phyloP scores from a whole-genome alignment of 441 rosid genomes.

The Aleurites moluccanus region DNA sequence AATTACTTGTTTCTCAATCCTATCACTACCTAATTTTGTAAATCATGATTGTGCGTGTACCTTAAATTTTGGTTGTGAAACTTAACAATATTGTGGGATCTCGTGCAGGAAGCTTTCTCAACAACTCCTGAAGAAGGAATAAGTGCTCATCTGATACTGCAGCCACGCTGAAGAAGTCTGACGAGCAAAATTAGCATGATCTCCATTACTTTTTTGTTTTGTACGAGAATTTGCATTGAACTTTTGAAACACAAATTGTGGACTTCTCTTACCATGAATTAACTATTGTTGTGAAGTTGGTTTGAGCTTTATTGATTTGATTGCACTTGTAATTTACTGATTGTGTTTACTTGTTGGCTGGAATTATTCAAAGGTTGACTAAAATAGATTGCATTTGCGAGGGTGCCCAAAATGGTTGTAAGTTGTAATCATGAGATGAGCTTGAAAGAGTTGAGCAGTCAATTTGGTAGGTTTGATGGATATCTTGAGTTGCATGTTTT shows the following conservation, averaged over 20 bases:
- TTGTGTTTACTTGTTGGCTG: too few relatives aligned
- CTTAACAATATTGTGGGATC: background rate
- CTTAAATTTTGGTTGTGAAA: too few relatives aligned
- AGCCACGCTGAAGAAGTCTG: slow-evolving; percentile 15
- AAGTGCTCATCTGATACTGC: slow-evolving; percentile 24
- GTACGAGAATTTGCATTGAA: slow-evolving; percentile 18
- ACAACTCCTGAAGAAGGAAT: slow-evolving; percentile 27
- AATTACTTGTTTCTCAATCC: background rate
- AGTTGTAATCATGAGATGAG: background rate
- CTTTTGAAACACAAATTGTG: slow-evolving; percentile 9
- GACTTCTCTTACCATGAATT: slow-evolving; percentile 4
- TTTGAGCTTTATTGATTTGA: slow-evolving; percentile 1
- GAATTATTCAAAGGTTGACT: background rate
- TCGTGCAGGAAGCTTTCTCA: slow-evolving; percentile 30
- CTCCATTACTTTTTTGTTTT: slow-evolving; percentile 13
- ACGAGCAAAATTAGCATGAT: slow-evolving; percentile 20
- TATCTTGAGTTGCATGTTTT: background rate
- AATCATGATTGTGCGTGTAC: background rate
- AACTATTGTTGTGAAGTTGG: slow-evolving; percentile 18
- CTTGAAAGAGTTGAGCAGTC: background rate
- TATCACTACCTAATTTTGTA: background rate
- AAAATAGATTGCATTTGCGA: background rate
- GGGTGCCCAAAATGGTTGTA: too few relatives aligned
- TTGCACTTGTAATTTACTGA: background rate
- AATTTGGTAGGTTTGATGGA: background rate